Evolutionary conservation across 2,329 filamentous ascomycete genomes (phyloP).

Genomic region (Pseudocercospora fijiensis): DNA sequence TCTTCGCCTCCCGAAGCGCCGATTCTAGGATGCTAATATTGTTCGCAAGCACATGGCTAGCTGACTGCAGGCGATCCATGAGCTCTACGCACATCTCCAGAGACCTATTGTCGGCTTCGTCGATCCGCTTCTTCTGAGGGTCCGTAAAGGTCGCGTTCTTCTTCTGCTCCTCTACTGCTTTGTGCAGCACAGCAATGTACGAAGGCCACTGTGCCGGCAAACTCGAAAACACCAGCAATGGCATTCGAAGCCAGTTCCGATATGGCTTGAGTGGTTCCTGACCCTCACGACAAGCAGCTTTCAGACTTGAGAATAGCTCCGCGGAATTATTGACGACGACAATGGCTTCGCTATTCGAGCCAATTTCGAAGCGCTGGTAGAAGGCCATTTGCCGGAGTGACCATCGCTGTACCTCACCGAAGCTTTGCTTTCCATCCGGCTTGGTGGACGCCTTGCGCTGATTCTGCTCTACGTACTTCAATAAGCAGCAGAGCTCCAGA

Average conservation of each 20-base stretch:
- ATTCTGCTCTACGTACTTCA: constrained; percentile 15
- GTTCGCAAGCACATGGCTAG: constrained; percentile 14
- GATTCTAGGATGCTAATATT: constrained; percentile 11
- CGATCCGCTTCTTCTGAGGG: constrained; percentile 5
- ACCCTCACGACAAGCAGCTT: background rate
- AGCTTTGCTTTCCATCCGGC: background rate
- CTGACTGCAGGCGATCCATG: constrained; percentile 12
- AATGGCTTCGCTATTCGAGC: background rate
- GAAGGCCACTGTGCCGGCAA: constrained; percentile 9
- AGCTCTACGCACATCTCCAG: constrained; percentile 11
- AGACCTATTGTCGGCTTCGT: constrained; percentile 11
- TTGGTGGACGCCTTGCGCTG: background rate
- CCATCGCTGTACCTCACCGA: constrained; percentile 4
- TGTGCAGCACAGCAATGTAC: constrained; percentile 13
- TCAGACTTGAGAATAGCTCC: background rate
- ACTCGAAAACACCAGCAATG: constrained; percentile 8
- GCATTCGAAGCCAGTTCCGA: constrained; percentile 3
- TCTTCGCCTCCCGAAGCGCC: background rate
- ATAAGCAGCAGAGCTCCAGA: constrained; percentile 9
- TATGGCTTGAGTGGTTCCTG: constrained; percentile 5
- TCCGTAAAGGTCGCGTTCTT: constrained; percentile 12
- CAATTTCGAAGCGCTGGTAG: background rate
- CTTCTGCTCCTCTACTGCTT: constrained; percentile 11
- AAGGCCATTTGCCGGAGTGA: constrained; percentile 19
- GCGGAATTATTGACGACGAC: constrained; percentile 11